Conservation (phyloP, 805 yeast species). For the Kurtzmaniella cleridarum region DNA sequence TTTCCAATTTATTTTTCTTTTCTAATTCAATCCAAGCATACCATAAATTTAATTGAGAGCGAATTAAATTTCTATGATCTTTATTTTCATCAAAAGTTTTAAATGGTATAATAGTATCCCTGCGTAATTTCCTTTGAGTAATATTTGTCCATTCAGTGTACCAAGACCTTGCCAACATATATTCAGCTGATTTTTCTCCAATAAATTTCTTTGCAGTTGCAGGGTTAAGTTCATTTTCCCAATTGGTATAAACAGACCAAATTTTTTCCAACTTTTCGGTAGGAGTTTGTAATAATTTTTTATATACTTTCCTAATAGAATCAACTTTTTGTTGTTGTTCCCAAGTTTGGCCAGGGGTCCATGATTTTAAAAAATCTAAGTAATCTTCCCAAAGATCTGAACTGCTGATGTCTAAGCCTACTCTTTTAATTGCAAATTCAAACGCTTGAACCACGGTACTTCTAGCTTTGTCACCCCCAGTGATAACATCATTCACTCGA, state of each 20-base stretch:
- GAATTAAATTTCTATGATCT: conserved; percentile 13
- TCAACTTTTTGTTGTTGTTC: conserved; percentile 82
- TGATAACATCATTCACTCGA: conserved; percentile 59
- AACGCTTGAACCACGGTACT: conserved; percentile 72
- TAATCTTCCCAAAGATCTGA: conserved; percentile 78
- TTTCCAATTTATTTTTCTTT: conserved; percentile 58
- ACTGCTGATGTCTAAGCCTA: conserved; percentile 73
- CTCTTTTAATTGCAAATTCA: conserved; percentile 71
- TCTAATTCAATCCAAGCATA: conserved; percentile 78
- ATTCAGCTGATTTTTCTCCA: conserved; percentile 74
- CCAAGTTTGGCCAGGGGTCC: conserved; percentile 78
- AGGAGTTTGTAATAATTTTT: conserved; percentile 71
- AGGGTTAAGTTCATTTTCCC: conserved; percentile 74
- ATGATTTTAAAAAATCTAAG: conserved; percentile 66
- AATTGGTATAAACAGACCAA: conserved; percentile 77
- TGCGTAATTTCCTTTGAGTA: conserved; percentile 43
- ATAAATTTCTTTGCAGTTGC: conserved; percentile 80
- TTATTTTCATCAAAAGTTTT: conserved; percentile 11
- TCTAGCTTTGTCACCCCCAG: conserved; percentile 80
- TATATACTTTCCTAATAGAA: conserved; percentile 65
- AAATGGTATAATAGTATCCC: conserved; percentile 27
- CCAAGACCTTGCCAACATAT: conserved; percentile 81
- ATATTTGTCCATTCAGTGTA: conserved; percentile 63
- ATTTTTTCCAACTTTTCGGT: conserved; percentile 64
- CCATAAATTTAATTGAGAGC: conserved; percentile 55